Conservation (phyloP, 2,329 filamentous ascomycete species). For the Fusarium subtropicale region DNA sequence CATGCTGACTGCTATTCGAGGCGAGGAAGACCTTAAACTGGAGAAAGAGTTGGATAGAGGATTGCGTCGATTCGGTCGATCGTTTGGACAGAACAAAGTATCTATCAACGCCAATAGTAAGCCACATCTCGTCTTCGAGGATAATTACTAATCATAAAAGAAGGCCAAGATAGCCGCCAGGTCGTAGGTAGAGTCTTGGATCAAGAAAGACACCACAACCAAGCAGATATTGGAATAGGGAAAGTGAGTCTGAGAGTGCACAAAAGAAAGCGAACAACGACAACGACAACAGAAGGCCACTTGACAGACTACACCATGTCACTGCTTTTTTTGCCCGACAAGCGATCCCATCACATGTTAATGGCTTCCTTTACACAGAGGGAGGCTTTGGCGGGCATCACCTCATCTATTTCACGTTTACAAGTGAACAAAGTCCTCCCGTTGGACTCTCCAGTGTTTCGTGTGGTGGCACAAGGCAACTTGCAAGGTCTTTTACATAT, state of each 20-base stretch:
- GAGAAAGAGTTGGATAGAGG: background rate
- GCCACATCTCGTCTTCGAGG: background rate
- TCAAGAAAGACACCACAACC: background rate
- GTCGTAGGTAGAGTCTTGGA: background rate
- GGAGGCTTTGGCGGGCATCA: accelerated
- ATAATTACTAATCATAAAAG: background rate
- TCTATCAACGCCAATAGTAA: background rate
- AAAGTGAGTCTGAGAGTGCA: background rate
- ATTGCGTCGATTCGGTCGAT: background rate
- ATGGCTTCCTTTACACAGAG: background rate
- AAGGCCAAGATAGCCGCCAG: background rate
- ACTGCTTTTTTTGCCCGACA: background rate
- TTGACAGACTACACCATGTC: slow-evolving; percentile 8
- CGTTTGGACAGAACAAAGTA: background rate
- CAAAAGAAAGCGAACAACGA: slow-evolving; percentile 6
- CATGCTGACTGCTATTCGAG: background rate
- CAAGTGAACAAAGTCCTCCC: slow-evolving; percentile 7
- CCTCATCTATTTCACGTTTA: slow-evolving; percentile 11
- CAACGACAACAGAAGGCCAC: background rate
- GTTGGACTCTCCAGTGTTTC: slow-evolving; percentile 1
- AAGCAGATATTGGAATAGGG: background rate
- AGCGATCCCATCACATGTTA: slow-evolving; percentile 6
- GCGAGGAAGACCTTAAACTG: background rate
- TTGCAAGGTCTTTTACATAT: slow-evolving; percentile 11
- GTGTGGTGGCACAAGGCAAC: background rate